Evolutionary conservation across 1,284 basidiomycete species (phyloP).

Genomic region (Ceratobasidium sp.): DNA sequence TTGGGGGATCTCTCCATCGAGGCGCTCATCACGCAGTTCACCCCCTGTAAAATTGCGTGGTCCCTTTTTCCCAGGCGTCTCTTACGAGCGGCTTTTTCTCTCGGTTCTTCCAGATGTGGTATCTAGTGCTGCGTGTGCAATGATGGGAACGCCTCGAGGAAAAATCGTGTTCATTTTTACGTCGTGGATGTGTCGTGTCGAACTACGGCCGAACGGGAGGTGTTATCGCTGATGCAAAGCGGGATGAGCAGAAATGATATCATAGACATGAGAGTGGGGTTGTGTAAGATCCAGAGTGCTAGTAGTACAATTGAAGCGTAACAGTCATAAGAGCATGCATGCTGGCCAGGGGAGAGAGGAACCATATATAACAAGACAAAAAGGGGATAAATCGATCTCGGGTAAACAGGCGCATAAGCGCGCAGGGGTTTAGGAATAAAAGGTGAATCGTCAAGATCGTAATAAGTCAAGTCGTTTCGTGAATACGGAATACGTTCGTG

Average conservation of each 20-base stretch:
- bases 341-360: background rate
- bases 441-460: slow-evolving; percentile 20
- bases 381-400: background rate
- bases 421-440: too few relatives aligned
- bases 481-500: background rate
- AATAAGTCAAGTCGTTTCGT: background rate
- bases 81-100: background rate
- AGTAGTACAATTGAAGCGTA: background rate
- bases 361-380: background rate
- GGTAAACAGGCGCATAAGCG: background rate
- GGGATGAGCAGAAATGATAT: too few relatives aligned
- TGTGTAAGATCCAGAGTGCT: background rate
- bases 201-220: background rate
- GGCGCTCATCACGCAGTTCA: background rate
- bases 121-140: background rate
- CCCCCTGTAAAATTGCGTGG: too few relatives aligned
- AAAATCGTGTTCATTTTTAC: slow-evolving; percentile 9
- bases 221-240: background rate
- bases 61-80: background rate
- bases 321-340: background rate
- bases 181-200: background rate
- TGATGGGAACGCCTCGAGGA: slow-evolving; percentile 8
- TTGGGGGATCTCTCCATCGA: background rate
- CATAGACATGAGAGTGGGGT: too few relatives aligned
- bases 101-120: background rate